phyloP scores from a whole-genome alignment of 176 grass and related monocot genomes.

The Pharus latifolius region DNA sequence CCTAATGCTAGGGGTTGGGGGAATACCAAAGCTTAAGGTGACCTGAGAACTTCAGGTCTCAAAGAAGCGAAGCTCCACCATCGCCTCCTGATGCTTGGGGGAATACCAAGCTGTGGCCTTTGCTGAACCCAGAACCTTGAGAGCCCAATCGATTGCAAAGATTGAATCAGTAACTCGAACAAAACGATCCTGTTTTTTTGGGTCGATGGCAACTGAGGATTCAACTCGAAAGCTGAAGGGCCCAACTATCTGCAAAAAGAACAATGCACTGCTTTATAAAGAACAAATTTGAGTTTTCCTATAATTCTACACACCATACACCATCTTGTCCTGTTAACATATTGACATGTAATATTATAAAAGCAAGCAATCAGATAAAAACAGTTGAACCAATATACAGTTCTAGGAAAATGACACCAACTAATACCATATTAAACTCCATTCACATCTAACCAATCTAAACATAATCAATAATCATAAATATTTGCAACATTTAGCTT shows the following conservation, averaged over 20 bases:
- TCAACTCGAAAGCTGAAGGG: conserved; percentile 90
- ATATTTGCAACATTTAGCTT: background rate
- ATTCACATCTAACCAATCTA: background rate
- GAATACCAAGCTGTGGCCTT: conserved; percentile 96
- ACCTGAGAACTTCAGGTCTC: conserved; percentile 40
- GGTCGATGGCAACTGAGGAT: conserved; percentile 50
- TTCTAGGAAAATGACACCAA: background rate
- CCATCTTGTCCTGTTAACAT: background rate
- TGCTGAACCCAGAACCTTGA: conserved; percentile 87
- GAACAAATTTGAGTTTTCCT: background rate
- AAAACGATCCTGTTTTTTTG: conserved; percentile 33
- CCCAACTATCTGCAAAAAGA: conserved; percentile 53
- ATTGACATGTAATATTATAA: background rate
- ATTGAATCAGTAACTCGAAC: conserved; percentile 54
- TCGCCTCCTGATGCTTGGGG: conserved; percentile 61
- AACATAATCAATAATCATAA: background rate
- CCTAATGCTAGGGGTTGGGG: conserved; percentile 53
- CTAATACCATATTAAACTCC: background rate
- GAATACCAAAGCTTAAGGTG: too few relatives aligned
- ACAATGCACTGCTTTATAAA: background rate
- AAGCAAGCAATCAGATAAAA: background rate
- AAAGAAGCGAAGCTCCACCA: conserved; percentile 84
- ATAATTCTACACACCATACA: background rate
- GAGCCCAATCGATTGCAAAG: conserved; percentile 85
- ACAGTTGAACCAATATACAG: background rate